Percentiles rank a stretch among this genome's conserved stretches.
These are phyloP conservation scores for Paragyromitra xinjiangensis DNA, from an alignment of 495 filamentous ascomycete genomes.

Conservation along the genomic window DNA sequence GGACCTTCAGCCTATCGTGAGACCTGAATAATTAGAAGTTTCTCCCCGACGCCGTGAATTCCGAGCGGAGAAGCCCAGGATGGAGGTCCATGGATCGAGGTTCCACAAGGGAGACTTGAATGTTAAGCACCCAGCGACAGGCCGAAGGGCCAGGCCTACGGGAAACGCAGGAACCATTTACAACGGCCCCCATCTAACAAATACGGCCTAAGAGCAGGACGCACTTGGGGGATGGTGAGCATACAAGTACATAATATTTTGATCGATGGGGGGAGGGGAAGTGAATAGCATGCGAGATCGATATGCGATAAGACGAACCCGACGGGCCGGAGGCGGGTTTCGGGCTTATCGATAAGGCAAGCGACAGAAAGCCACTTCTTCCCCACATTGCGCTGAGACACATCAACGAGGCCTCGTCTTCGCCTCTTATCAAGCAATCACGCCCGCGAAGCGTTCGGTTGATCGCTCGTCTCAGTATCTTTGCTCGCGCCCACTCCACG, in stretches of 20 bases:
- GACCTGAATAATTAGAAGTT: background rate
- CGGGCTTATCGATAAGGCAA: conserved; percentile 30
- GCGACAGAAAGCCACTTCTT: conserved; percentile 9
- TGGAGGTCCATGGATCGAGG: background rate
- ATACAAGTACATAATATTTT: background rate
- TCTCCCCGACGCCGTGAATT: background rate
- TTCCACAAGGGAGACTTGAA: background rate
- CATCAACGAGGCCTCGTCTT: background rate
- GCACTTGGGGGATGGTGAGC: background rate
- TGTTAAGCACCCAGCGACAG: background rate
- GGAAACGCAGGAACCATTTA: conserved; percentile 1
- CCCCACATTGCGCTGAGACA: conserved; percentile 17
- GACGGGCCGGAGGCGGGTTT: conserved; percentile 24
- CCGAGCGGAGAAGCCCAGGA: background rate
- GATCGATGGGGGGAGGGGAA: no score
- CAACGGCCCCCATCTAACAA: background rate
- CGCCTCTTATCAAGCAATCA: conserved; percentile 5
- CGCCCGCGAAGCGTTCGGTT: background rate
- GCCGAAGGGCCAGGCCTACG: background rate
- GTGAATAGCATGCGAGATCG: background rate
- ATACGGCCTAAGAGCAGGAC: background rate
- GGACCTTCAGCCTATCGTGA: conserved; percentile 1
- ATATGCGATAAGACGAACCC: background rate
- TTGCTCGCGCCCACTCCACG: background rate
- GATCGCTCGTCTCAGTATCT: background rate